Conservation (phyloP, 495 filamentous ascomycete genomes). For the Hypoxylon intermedium region DNA sequence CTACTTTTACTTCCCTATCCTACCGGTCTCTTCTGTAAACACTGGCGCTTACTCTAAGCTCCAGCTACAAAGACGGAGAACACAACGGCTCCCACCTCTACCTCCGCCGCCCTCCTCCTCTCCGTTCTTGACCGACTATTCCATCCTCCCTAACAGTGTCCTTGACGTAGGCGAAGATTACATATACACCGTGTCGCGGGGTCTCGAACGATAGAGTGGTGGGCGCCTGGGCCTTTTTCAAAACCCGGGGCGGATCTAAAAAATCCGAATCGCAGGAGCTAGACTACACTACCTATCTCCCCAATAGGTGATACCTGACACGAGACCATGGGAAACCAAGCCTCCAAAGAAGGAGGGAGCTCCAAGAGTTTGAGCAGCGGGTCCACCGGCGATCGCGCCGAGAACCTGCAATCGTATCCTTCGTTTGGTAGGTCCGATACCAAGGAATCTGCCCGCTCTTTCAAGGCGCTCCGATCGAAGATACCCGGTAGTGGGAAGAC, state of each 20-base stretch:
- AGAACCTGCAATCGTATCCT: constrained; percentile 75
- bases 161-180: constrained; percentile 20
- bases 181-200: constrained; percentile 30
- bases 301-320: constrained; percentile 20
- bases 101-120: constrained; percentile 53
- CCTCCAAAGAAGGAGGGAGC: constrained; percentile 74
- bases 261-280: constrained; percentile 8
- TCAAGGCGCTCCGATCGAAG: constrained; percentile 74
- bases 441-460: constrained; percentile 88
- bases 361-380: constrained; percentile 48
- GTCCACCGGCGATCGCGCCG: constrained; percentile 45
- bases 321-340: constrained; percentile 84
- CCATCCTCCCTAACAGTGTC: constrained; percentile 56
- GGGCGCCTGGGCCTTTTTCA: constrained; percentile 50
- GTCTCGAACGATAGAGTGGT: constrained; percentile 45
- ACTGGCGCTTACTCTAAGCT: constrained; percentile 16
- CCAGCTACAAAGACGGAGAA: constrained; percentile 49
- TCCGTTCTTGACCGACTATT: constrained; percentile 56
- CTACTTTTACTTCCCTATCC: constrained; percentile 9
- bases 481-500: constrained; percentile 65
- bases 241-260: constrained; percentile 20
- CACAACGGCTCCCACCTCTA: constrained; percentile 52
- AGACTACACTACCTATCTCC: not conserved
- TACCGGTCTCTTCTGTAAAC: constrained; percentile 1
- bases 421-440: constrained; percentile 95